Base-by-base conservation (phyloP, 192 early-diverging fungal genomes). In the Coemansia nantahalensis region DNA sequence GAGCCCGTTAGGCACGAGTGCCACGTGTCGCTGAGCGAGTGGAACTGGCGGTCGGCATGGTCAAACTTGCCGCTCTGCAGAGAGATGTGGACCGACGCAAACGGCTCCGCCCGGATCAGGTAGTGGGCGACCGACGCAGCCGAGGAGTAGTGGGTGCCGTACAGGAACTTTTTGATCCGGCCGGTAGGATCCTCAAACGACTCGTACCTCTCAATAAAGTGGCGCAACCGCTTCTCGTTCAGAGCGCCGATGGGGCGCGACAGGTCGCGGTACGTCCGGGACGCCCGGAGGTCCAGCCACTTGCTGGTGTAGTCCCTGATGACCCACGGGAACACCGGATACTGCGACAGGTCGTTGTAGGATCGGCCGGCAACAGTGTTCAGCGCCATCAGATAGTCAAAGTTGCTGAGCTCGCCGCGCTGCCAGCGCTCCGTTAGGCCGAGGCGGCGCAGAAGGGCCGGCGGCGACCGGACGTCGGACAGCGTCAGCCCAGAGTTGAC, bases 101-200 rank as follows among this genome's bases (percentile, higher is more conserved):
- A 97, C 8, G 95, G 95, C 56, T 97, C 93, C 26, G 91, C 56
- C 12, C 95, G 82, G 16, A 97, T 82, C 46, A 97, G 60, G 56
- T 90, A 97, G 23, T 88, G 91, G 18, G 91, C 84, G 3, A 94
- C 91, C 39, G 89, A 84, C 68, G 90, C 90, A 1, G 95, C 89
- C 7, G 92, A 95, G 1, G 90, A 93, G 65, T 97, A 97, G 62
- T 97, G 95, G 10, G 93, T 94, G n/a, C 93, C 95, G 62, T 97
- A 97, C 45, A 92, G 90, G 69, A 94, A 95, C 36, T 77, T 77
- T 42, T 79, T 75, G 44, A 79, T 63, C 11, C 50, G 69, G 19
- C 81, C 76, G 8, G 52, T 48, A 2, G 85, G 85, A 48, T 87
- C 85, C 57, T 85, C 84, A 56, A 84, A 85, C 6, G 75, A 52